Conservation (phyloP, 768 basidiomycete species). For the Amanita pallidorosea region DNA sequence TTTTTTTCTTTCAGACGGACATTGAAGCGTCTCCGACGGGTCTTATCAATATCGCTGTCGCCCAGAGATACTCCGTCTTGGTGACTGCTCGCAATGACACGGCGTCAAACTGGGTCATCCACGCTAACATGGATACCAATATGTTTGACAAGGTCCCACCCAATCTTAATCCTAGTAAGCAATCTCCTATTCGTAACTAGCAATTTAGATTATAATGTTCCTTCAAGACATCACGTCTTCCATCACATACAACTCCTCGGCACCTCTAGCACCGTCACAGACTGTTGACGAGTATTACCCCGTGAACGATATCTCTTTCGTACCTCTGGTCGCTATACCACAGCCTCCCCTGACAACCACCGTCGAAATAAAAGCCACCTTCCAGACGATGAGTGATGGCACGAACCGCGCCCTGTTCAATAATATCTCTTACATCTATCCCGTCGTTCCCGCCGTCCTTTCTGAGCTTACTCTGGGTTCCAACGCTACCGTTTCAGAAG, state of each 20-base stretch:
- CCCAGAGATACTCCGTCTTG: constrained; percentile 89
- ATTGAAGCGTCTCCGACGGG: constrained; percentile 64
- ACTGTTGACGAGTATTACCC: constrained; percentile 45
- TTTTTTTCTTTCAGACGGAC: constrained; percentile 44
- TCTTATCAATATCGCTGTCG: constrained; percentile 65
- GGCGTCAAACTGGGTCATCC: constrained; percentile 76
- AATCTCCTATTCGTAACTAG: neutral
- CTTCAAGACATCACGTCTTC: constrained; percentile 74
- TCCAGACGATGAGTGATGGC: constrained; percentile 81
- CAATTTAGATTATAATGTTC: neutral
- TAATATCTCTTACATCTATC: constrained; percentile 53
- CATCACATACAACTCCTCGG: constrained; percentile 58
- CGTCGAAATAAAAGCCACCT: constrained; percentile 61
- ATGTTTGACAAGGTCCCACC: constrained; percentile 86
- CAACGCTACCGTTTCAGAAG: constrained; percentile 51
- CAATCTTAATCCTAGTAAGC: constrained; percentile 63
- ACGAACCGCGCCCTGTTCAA: constrained; percentile 80
- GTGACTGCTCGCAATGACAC: constrained; percentile 87
- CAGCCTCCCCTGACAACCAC: constrained; percentile 43
- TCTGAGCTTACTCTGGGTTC: constrained; percentile 67
- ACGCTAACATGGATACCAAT: constrained; percentile 79
- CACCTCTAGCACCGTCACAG: constrained; percentile 41
- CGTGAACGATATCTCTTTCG: constrained; percentile 57
- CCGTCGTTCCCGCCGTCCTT: constrained; percentile 67
- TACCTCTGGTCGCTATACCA: constrained; percentile 45